phyloP scores from a whole-genome alignment of 106 monocot species.

The Ottelia alismoides region DNA sequence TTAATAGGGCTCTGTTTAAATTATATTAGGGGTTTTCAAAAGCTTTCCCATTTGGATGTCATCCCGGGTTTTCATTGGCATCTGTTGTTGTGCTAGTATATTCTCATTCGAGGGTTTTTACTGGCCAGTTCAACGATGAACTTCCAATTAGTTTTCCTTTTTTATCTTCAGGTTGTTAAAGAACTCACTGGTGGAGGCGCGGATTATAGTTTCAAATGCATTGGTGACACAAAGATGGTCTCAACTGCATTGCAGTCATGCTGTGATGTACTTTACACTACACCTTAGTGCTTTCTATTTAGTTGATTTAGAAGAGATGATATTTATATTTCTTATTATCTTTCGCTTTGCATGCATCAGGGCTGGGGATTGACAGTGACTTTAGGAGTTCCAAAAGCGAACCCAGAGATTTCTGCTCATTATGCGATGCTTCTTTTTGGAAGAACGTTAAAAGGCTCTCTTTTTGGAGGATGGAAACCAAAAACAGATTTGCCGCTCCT shows the following conservation, averaged over 20 bases:
- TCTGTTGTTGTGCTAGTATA: not conserved
- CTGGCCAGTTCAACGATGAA: no score
- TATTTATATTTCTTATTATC: not conserved
- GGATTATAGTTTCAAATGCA: constrained; percentile 88
- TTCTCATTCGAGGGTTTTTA: no score
- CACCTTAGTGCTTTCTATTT: not conserved
- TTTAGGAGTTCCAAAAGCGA: constrained; percentile 80
- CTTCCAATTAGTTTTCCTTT: no score
- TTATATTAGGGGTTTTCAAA: no score
- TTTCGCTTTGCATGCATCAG: constrained; percentile 10
- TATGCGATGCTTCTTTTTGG: constrained; percentile 72
- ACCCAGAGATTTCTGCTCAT: constrained; percentile 60
- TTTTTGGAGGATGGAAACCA: constrained; percentile 97
- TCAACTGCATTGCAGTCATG: constrained; percentile 79
- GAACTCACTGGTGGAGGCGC: constrained; percentile 71
- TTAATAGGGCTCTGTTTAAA: not conserved
- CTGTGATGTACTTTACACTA: constrained; percentile 57
- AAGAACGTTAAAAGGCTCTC: constrained; percentile 85
- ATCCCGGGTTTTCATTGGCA: no score
- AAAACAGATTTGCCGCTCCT: constrained; percentile 83
- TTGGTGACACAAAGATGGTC: constrained; percentile 70
- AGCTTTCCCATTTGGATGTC: no score
- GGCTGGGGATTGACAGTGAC: constrained; percentile 87
- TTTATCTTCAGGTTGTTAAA: constrained; percentile 49
- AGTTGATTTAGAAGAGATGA: no score